A percentile compares a stretch with the other conserved stretches of the same genome.
phyloP scores from a whole-genome alignment of 768 basidiomycete genomes.

The Solioccasus polychromus region DNA sequence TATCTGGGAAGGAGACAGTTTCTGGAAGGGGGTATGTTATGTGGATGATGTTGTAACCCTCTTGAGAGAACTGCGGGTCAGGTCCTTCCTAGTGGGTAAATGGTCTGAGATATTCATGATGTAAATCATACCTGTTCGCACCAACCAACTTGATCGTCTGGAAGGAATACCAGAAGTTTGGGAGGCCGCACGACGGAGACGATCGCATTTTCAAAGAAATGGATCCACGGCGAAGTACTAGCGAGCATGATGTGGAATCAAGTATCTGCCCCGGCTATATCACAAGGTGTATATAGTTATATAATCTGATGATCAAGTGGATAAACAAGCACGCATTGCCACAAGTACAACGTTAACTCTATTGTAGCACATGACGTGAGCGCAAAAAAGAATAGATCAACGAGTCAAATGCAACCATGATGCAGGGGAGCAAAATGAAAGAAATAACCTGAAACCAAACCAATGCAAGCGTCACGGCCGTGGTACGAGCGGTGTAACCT shows the following conservation, averaged over 20 bases:
- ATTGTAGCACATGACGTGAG: conserved; percentile 6
- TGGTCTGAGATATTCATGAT: too few relatives aligned
- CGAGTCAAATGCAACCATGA: conserved; percentile 1
- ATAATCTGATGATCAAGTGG: too few relatives aligned
- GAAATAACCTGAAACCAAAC: neutral
- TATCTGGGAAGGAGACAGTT: conserved; percentile 13
- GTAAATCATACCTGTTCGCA: conserved; percentile 37
- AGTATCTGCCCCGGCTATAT: too few relatives aligned
- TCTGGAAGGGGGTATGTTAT: conserved; percentile 24
- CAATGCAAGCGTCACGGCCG: conserved; percentile 11
- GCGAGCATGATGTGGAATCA: conserved; percentile 4
- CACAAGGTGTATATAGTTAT: too few relatives aligned
- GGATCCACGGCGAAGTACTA: conserved; percentile 10
- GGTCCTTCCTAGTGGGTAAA: too few relatives aligned
- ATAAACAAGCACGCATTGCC: too few relatives aligned
- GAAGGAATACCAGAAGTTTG: conserved; percentile 29
- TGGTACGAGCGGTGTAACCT: conserved; percentile 18
- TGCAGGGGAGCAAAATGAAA: conserved; percentile 6
- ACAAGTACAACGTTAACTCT: conserved; percentile 1
- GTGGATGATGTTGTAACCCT: conserved; percentile 38
- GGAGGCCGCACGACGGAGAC: conserved; percentile 29
- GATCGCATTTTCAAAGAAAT: conserved; percentile 28
- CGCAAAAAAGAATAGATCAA: neutral
- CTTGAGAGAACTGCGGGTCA: conserved; percentile 33
- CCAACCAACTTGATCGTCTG: conserved; percentile 33